These are phyloP conservation scores for Hyaloperonospora arabidopsidis DNA, from an alignment of 352 stramenopile genomes.

Conservation along the genomic window DNA sequence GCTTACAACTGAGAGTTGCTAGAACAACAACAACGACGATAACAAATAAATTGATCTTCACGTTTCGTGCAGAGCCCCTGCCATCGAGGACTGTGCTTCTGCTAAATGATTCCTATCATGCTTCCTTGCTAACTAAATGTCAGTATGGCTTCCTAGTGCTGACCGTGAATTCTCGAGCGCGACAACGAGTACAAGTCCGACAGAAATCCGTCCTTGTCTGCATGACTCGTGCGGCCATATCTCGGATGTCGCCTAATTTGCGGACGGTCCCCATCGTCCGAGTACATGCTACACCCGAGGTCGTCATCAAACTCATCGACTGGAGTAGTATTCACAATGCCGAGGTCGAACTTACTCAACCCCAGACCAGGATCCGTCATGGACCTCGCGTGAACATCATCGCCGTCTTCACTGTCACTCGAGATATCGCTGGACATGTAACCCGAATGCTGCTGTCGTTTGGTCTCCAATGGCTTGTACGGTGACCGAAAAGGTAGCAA, in stretches of 20 bases:
- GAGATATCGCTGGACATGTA: slow-evolving; percentile 14
- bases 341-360: slow-evolving; percentile 34
- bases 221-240: slow-evolving; percentile 29
- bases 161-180: slow-evolving; percentile 24
- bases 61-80: slow-evolving; percentile 17
- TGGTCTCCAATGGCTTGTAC: slow-evolving; percentile 18
- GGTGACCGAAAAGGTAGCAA: slow-evolving; percentile 25
- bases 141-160: slow-evolving; percentile 23
- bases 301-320: slow-evolving; percentile 20
- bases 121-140: slow-evolving; percentile 17
- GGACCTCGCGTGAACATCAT: slow-evolving; percentile 11
- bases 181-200: slow-evolving; percentile 38
- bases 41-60: slow-evolving; percentile 9
- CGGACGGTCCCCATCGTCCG: slow-evolving; percentile 12
- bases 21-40: too few relatives aligned
- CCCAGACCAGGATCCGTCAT: slow-evolving; percentile 22
- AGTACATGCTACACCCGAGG: slow-evolving; percentile 13
- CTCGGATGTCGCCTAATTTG: slow-evolving; percentile 20
- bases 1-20: not conserved
- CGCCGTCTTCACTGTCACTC: slow-evolving; percentile 27
- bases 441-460: slow-evolving; percentile 14
- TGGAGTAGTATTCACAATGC: slow-evolving; percentile 20
- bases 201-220: slow-evolving; percentile 36
- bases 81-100: slow-evolving; percentile 20
- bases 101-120: slow-evolving; percentile 31